Evolutionary conservation across 2,329 filamentous ascomycete genomes (phyloP), one percentile per base, ranked within the genome.

Genomic region (Davidsoniella eucalypti): DNA sequence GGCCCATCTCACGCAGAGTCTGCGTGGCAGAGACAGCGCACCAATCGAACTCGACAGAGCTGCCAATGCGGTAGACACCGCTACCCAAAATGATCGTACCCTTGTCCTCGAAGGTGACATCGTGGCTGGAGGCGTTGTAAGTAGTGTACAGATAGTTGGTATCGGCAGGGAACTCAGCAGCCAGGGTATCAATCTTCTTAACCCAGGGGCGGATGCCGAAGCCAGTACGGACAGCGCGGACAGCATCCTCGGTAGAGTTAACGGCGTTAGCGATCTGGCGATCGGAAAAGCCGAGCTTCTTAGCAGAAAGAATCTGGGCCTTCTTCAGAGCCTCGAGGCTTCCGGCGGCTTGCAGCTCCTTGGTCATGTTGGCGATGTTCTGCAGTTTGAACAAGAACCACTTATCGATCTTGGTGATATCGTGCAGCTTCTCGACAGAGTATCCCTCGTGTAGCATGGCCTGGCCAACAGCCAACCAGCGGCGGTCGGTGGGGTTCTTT

Each of bases 351-450:
- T 94, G 78, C 55, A 98, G 78, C 64, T 94, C 85, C 57, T 78
- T 79, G 54, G 84, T 86, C 70, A 84, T 88, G 66, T 96, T 78
- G 48, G 94, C 92, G 60, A 98, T 85, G 71, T 96, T 96, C 69
- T 94, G 82, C 47, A 98, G 79, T 76, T 98, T 96, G 79, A 95
- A 79, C 59, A 98, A 70, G 75, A 98, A 98, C 92, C 92, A 96
- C 69, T 94, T 94, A 71, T 96, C 92, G 60, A 98, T 98, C 75
- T 94, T 95, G 69, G 84, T 94, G 58, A 98, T 71, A 5, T 95
- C 87, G 63, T 96, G 87, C 14, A 98, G 75, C 64, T 76, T 80
- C 56, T 98, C 90, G 44, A 95, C 87, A 1, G 85, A 79, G 72
- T 98, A 98, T 66, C 84, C 83, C 69, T 95, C 87, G 71, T 96